These are phyloP conservation scores for Fusarium oligoseptatum DNA, from an alignment of 2,329 filamentous ascomycete species.

Conservation along the genomic window DNA sequence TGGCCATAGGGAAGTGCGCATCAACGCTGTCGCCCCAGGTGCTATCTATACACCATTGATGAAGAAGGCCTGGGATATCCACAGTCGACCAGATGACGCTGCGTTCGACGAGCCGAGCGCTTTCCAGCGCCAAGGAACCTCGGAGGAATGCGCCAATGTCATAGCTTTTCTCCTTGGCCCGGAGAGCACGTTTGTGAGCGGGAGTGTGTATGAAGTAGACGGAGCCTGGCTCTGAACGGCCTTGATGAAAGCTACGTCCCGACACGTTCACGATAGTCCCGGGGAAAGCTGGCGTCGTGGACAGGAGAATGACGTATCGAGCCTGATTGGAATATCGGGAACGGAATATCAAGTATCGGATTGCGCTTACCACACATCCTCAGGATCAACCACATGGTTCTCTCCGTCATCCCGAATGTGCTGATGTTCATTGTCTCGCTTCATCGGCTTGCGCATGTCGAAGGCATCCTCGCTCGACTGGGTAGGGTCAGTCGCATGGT, in stretches of 20 bases:
- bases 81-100: slow-evolving; percentile 51
- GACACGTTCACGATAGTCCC: neutral
- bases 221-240: slow-evolving; percentile 56
- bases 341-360: slow-evolving; percentile 5
- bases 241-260: neutral
- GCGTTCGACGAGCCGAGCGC: slow-evolving; percentile 59
- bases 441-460: slow-evolving; percentile 95
- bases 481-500: slow-evolving; percentile 77
- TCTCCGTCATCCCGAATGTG: slow-evolving; percentile 87
- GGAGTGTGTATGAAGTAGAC: slow-evolving; percentile 59
- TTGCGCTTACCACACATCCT: slow-evolving; percentile 81
- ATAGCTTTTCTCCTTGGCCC: slow-evolving; percentile 53
- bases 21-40: slow-evolving; percentile 63
- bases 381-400: slow-evolving; percentile 80
- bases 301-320: neutral
- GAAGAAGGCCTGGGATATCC: slow-evolving; percentile 57
- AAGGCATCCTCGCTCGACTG: slow-evolving; percentile 85
- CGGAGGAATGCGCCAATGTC: slow-evolving; percentile 53
- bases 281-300: neutral
- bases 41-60: slow-evolving; percentile 65
- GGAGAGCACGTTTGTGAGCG: slow-evolving; percentile 54
- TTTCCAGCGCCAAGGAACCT: slow-evolving; percentile 59
- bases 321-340: slow-evolving; percentile 59
- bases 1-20: slow-evolving; percentile 58
- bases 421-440: slow-evolving; percentile 79